phyloP scores from a whole-genome alignment of 1,284 basidiomycete species.

The Xerocomus nothofagi region DNA sequence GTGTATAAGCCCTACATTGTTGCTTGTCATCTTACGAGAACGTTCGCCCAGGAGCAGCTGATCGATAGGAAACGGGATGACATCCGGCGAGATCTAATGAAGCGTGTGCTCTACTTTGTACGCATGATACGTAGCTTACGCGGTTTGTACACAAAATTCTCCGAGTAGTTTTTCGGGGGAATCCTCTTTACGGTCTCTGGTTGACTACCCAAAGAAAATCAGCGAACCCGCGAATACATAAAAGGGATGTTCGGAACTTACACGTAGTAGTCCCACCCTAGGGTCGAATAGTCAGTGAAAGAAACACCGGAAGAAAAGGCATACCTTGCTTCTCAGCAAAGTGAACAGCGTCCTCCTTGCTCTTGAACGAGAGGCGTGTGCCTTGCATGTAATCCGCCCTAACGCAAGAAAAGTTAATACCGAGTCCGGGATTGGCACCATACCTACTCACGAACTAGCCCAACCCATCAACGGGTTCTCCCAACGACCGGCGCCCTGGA shows the following conservation, averaged over 20 bases:
- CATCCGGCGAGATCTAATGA: conserved; percentile 11
- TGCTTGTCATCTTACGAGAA: background rate
- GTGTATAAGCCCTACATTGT: background rate
- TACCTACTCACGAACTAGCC: conserved; percentile 78
- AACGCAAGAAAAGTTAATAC: conserved; percentile 6
- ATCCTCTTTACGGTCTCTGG: conserved; percentile 68
- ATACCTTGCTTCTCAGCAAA: conserved; percentile 92
- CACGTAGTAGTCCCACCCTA: conserved; percentile 81
- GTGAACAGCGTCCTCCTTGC: conserved; percentile 90
- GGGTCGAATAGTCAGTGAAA: conserved; percentile 2
- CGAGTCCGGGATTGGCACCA: background rate
- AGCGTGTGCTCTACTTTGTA: conserved; percentile 75
- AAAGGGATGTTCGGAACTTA: conserved; percentile 38
- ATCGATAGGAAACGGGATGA: background rate
- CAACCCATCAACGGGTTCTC: conserved; percentile 99
- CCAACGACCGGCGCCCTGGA: conserved; percentile 90
- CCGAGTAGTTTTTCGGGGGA: conserved; percentile 89
- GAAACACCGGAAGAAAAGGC: conserved; percentile 7
- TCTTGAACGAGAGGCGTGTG: conserved; percentile 82
- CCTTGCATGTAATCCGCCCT: conserved; percentile 99
- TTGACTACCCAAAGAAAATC: conserved; percentile 49
- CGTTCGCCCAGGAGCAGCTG: background rate
- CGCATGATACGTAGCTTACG: conserved; percentile 83
- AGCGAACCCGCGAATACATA: conserved; percentile 3
- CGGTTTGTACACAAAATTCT: conserved; percentile 88